A percentile compares a stretch with the other conserved stretches of the same genome.
phyloP scores from a whole-genome alignment of 2,329 filamentous ascomycete genomes.

The Geosmithia flava region DNA sequence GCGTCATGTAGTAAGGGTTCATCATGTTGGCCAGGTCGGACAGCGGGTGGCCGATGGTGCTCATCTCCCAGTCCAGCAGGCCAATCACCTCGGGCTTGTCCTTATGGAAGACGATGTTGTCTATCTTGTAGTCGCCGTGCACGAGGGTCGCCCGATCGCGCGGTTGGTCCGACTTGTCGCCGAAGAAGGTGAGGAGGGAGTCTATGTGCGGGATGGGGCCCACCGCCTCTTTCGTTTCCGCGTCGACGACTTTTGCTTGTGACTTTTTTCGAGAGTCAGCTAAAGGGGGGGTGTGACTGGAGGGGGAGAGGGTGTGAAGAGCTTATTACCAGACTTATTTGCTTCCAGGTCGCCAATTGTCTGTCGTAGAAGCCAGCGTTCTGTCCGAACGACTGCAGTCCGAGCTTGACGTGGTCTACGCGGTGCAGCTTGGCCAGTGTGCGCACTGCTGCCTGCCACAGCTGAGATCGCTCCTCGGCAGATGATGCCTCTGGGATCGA shows the following conservation, averaged over 20 bases:
- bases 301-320: not conserved
- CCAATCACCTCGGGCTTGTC: constrained; percentile 72
- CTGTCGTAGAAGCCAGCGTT: constrained; percentile 63
- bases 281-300: not conserved
- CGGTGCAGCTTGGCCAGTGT: constrained; percentile 75
- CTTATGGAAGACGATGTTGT: constrained; percentile 70
- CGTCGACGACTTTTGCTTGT: constrained; percentile 59
- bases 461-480: constrained; percentile 52
- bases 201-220: constrained; percentile 68
- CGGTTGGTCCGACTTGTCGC: constrained; percentile 55
- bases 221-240: constrained; percentile 57
- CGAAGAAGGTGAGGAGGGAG: constrained; percentile 67
- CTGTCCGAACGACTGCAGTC: constrained; percentile 57
- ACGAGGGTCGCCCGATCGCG: constrained; percentile 60
- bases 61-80: constrained; percentile 91
- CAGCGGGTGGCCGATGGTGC: constrained; percentile 77
- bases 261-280: constrained; percentile 20
- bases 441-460: constrained; percentile 70
- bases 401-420: constrained; percentile 49
- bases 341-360: constrained; percentile 68
- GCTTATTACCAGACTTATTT: constrained; percentile 28
- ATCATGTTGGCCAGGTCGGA: constrained; percentile 67
- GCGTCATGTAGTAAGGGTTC: constrained; percentile 7
- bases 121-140: constrained; percentile 83
- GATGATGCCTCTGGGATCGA: constrained; percentile 30